Base-by-base conservation (phyloP, 768 basidiomycete genomes). In the Agrocybe praecox region DNA sequence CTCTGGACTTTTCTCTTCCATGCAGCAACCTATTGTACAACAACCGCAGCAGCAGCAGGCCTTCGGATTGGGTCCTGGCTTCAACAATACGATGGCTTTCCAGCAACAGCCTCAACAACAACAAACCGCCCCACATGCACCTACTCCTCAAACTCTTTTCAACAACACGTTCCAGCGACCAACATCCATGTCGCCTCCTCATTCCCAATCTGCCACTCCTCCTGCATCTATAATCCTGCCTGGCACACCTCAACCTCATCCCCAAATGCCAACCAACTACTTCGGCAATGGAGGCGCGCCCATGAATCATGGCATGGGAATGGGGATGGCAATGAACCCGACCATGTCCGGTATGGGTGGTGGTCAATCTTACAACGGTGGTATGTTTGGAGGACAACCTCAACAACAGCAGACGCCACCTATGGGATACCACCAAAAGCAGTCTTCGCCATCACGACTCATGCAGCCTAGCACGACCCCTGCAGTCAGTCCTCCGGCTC, bases 1-100 rank as follows among this genome's bases (percentile, higher is more conserved):
- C 9, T 81, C 84, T 32, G 80, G 76, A 33, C 67, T 94, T 5
- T 91, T 93, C 55, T 74, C 78, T n/a, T 56, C 60, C n/a, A 15
- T 40, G n/a, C 36, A 40, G 26, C 61, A 53, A 40, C 67, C 59
- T n/a, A n/a, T n/a, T n/a, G 42, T 48, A 15, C 62, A 56, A 42
- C 62, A 57, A 40, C 55, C 32, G 44, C 57, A 56, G 21, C 63
- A 58, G 18, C 54, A 57, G 32, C 47, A 51, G 19, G 49, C 56
- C 34, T 64, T 58, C 5, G 60, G 40, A 40, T 42, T 53, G 36
- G 50, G 36, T 32, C 23, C 46, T 23, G 40, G 36, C 18, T 49
- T 43, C 34, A 46, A 24, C 1, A 34, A 46, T 15, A 53, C 49
- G 47, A 50, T 54, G 42, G 52, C 51, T 19, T 48, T 34, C 22